Evolutionary conservation across 2,329 filamentous ascomycete species (phyloP), one percentile per base, ranked within the genome.

Genomic region (Xylariaceae sp.): DNA sequence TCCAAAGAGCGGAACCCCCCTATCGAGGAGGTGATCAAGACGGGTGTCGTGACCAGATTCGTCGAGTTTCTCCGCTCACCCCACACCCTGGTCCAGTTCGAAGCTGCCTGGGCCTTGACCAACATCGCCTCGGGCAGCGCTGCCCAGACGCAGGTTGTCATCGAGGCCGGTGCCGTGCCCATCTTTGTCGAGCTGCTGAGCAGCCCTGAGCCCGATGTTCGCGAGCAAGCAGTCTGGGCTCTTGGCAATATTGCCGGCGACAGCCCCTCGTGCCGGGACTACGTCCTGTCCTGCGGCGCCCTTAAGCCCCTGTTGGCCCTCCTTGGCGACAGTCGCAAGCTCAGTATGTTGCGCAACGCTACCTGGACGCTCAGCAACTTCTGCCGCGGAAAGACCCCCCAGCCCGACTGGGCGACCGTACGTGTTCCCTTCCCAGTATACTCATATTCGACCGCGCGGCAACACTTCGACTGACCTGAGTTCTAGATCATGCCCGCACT

Each of bases 291-390:
- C 64, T 88, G 86, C 51, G 89, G 89, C 57, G 92, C 92, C 47
- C 78, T 98, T 36, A 88, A 88, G 65, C 92, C 92, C 36, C 76
- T 98, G 41, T 78, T 98, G 41, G 79, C 80, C 59, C 78, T 98
- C 31, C 81, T 98, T 41, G 90, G 90, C 38, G 92, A 98, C 66
- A 96, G 92, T 71, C 88, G 92, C 59, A 98, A 98, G 76, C 74
- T 98, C 42, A 97, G 89, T 76, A 98, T 98, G 92, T 82, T 98
- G 36, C 80, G 92, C 54, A 98, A 98, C 63, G 92, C 92, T 24
- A 98, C 92, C 16, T 98, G 92, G 92, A 98, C 92, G 31, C 73
- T 98, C 41, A 97, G 92, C 77, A 98, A 98, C 75, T 98, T 98
- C 71, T 98, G 92, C 73, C 88, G 92, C 74, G 92, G 92, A 69